Evolutionary conservation across 2,329 filamentous ascomycete species (phyloP).

Genomic region (Colletotrichum noveboracense): DNA sequence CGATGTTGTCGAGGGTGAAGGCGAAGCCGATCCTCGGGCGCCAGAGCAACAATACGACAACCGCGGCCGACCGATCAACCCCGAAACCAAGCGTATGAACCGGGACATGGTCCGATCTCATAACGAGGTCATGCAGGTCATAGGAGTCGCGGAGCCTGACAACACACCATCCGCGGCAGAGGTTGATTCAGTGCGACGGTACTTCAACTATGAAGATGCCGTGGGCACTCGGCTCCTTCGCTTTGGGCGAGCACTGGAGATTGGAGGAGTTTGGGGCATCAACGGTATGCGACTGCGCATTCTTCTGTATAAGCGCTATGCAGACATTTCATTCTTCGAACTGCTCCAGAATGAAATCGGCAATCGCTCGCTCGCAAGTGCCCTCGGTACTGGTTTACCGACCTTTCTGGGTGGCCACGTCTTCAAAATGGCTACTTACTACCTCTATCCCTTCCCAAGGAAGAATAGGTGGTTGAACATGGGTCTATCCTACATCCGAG

Average conservation of each 20-base stretch:
- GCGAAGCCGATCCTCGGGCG: constrained; percentile 43
- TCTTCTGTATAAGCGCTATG: constrained; percentile 58
- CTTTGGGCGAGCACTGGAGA: constrained; percentile 40
- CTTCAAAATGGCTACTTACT: constrained; percentile 32
- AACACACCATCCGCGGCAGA: constrained; percentile 44
- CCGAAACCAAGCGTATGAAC: constrained; percentile 59
- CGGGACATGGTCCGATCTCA: constrained; percentile 63
- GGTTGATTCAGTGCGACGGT: constrained; percentile 44
- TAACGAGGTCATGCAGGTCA: constrained; percentile 68
- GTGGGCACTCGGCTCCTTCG: constrained; percentile 46
- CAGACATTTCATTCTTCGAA: constrained; percentile 52
- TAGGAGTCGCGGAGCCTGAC: constrained; percentile 66
- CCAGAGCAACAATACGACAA: constrained; percentile 58
- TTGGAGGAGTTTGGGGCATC: constrained; percentile 55
- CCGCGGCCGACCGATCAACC: constrained; percentile 61
- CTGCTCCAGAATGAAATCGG: constrained; percentile 40
- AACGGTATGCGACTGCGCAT: constrained; percentile 59
- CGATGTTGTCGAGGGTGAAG: constrained; percentile 57
- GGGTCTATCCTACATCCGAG: constrained; percentile 42
- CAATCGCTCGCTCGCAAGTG: constrained; percentile 34
- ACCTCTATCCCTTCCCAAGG: constrained; percentile 19
- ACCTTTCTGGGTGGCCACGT: constrained; percentile 38
- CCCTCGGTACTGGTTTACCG: constrained; percentile 45
- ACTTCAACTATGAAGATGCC: constrained; percentile 52
- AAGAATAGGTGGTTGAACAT: constrained; percentile 23